These are phyloP conservation scores for Tephrocybe rancida DNA, from an alignment of 768 basidiomycete species.

Conservation along the genomic window DNA sequence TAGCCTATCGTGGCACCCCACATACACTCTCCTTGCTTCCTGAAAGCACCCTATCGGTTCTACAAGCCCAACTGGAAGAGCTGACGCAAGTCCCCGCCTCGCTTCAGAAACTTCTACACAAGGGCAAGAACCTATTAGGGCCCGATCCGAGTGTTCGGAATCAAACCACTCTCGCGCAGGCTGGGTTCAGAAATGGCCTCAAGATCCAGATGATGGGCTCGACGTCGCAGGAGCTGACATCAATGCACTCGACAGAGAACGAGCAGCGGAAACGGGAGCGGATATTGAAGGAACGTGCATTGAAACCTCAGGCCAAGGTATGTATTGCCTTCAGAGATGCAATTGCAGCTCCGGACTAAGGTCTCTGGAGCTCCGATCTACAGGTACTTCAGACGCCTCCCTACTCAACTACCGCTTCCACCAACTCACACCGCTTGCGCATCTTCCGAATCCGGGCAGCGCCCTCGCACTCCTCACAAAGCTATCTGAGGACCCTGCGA, in stretches of 20 bases:
- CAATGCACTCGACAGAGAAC: slow-evolving; percentile 55
- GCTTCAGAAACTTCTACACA: slow-evolving; percentile 74
- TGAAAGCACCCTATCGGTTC: slow-evolving; percentile 49
- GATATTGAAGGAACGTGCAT: slow-evolving; percentile 60
- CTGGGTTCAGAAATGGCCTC: slow-evolving; percentile 62
- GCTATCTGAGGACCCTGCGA: slow-evolving; percentile 71
- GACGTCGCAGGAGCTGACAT: slow-evolving; percentile 58
- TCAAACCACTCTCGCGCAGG: slow-evolving; percentile 34
- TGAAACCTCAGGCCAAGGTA: slow-evolving; percentile 63
- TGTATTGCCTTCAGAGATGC: slow-evolving; percentile 7
- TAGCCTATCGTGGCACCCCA: slow-evolving; percentile 51
- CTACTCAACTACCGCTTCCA: slow-evolving; percentile 64
- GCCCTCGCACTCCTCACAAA: slow-evolving; percentile 57
- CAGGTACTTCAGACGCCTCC: slow-evolving; percentile 39
- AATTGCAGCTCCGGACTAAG: background rate
- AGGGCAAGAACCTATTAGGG: slow-evolving; percentile 53
- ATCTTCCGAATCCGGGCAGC: slow-evolving; percentile 64
- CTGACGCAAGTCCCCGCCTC: slow-evolving; percentile 66
- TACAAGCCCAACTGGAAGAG: slow-evolving; percentile 57
- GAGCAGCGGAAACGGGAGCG: slow-evolving; percentile 59
- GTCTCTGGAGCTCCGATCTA: slow-evolving; percentile 54
- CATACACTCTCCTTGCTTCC: slow-evolving; percentile 51
- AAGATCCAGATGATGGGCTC: slow-evolving; percentile 76
- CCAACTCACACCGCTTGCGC: slow-evolving; percentile 56
- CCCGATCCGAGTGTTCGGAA: slow-evolving; percentile 27